Conservation (phyloP, 73 alveolate species). For the Chromera velia region DNA sequence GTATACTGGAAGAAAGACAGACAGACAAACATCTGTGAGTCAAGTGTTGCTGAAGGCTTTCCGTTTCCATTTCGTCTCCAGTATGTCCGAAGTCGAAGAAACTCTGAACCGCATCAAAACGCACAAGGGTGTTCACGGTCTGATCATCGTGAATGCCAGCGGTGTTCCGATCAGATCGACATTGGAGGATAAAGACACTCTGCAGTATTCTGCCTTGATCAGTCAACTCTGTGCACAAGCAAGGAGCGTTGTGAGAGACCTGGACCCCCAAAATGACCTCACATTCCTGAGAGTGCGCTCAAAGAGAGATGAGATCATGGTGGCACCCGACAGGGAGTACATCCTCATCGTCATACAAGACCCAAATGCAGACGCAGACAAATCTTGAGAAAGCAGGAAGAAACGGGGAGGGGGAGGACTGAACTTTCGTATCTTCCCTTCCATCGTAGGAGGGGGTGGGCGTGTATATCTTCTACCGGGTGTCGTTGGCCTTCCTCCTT, state of each 20-base stretch:
- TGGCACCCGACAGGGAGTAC: conserved; percentile 87
- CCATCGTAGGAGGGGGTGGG: no score
- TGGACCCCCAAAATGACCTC: conserved; percentile 76
- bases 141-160: conserved; percentile 63
- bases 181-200: conserved; percentile 58
- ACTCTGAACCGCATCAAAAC: conserved; percentile 64
- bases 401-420: no score
- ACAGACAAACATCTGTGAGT: no score
- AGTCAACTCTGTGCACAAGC: conserved; percentile 75
- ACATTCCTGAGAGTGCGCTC: conserved; percentile 84
- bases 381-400: no score
- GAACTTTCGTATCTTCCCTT: no score
- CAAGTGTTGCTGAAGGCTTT: no score
- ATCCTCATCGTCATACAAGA: conserved; percentile 81
- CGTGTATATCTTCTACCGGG: no score
- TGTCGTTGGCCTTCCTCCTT: no score
- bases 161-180: conserved; percentile 67
- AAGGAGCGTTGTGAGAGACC: conserved; percentile 66
- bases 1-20: no score
- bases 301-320: conserved; percentile 82
- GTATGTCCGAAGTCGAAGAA: conserved; percentile 67
- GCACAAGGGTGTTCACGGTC: conserved; percentile 69
- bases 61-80: not conserved
- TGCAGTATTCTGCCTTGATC: conserved; percentile 61
- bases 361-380: conserved; percentile 58